These are phyloP conservation scores for Baorangia bicolor DNA, from an alignment of 768 basidiomycete genomes.

Conservation along the genomic window DNA sequence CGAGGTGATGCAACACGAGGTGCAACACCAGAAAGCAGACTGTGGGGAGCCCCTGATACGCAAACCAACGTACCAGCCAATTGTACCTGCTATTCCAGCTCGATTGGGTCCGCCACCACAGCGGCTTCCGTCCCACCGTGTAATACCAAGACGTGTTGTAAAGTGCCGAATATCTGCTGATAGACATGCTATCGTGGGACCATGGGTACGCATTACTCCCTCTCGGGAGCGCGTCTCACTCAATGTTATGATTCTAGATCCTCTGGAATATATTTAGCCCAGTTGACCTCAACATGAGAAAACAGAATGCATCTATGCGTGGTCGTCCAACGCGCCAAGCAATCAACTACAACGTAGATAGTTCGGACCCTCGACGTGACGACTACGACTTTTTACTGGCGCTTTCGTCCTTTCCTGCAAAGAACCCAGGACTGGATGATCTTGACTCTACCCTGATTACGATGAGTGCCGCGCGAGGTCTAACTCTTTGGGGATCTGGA, in stretches of 20 bases:
- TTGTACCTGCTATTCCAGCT: constrained; percentile 30
- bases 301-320: constrained; percentile 45
- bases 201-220: constrained; percentile 46
- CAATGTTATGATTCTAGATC: constrained; percentile 35
- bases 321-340: constrained; percentile 25
- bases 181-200: constrained; percentile 49
- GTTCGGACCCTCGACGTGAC: constrained; percentile 31
- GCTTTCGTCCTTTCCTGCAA: constrained; percentile 42
- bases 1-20: constrained; percentile 50
- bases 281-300: constrained; percentile 34
- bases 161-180: constrained; percentile 48
- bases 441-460: constrained; percentile 51
- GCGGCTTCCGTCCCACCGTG: constrained; percentile 49
- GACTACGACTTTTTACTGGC: constrained; percentile 54
- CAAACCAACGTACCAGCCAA: constrained; percentile 36
- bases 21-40: constrained; percentile 35
- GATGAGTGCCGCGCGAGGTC: constrained; percentile 43
- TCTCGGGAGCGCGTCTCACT: constrained; percentile 1
- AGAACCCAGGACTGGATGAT: constrained; percentile 42
- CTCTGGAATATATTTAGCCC: constrained; percentile 44
- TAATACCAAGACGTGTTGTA: constrained; percentile 43
- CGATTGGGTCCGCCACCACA: constrained; percentile 41
- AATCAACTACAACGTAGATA: constrained; percentile 11
- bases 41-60: constrained; percentile 7
- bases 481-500: constrained; percentile 46